A percentile compares a stretch with the other conserved stretches of the same genome.
Conservation (phyloP, 139 green algal genomes). For the Auxenochlorella pyrenoidosa region DNA sequence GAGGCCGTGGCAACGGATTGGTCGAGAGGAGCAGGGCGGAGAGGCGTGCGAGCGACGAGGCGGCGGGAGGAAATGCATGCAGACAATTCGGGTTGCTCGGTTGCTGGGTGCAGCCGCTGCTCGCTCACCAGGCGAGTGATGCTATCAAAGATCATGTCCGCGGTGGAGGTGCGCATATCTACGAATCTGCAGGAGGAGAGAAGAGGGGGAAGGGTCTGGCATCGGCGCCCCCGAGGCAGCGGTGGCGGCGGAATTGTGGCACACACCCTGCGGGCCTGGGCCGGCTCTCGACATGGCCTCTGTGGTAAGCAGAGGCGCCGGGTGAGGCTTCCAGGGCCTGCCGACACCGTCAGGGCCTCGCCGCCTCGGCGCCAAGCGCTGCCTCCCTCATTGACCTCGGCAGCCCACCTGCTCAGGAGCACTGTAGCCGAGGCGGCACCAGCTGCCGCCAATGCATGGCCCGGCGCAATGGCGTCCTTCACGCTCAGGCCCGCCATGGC, state of each 20-base stretch:
- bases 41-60: neutral
- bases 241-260: neutral
- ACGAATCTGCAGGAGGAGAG: conserved; percentile 7
- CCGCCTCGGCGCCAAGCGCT: too few species aligned
- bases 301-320: too few species aligned
- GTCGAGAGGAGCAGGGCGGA: neutral
- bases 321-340: too few species aligned
- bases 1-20: neutral
- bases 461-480: too few species aligned
- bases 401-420: too few species aligned
- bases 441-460: too few species aligned
- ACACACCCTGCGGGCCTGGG: too few species aligned
- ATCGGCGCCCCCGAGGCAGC: neutral
- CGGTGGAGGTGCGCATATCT: neutral
- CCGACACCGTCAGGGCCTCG: too few species aligned
- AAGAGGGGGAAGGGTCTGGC: neutral
- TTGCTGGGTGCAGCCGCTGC: neutral
- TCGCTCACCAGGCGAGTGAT: conserved; percentile 16
- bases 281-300: too few species aligned
- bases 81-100: neutral
- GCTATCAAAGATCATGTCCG: conserved; percentile 9
- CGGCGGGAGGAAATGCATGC: neutral
- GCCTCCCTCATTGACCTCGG: too few species aligned
- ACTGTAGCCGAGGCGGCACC: too few species aligned
- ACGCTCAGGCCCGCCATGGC: too few species aligned